Percentiles rank a stretch among this genome's conserved stretches.
Evolutionary conservation across 192 early-diverging fungal genomes (phyloP).

Genomic region (Backusella australiensis): DNA sequence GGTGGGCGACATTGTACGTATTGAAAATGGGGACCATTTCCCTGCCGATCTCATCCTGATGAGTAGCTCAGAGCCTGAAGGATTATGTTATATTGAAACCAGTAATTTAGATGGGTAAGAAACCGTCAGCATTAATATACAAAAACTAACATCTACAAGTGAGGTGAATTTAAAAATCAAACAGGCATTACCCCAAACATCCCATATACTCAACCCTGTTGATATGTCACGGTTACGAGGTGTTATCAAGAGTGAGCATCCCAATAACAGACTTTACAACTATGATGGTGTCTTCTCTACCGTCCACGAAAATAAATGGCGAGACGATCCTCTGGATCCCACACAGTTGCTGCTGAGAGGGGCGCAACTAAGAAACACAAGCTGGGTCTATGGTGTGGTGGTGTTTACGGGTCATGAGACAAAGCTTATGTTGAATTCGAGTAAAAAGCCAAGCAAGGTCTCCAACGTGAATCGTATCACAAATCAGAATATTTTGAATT

Average conservation of each 20-base stretch:
- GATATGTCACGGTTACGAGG: constrained; percentile 64
- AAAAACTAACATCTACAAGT: constrained; percentile 32
- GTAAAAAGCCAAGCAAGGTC: constrained; percentile 86
- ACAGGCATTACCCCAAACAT: constrained; percentile 87
- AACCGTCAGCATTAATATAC: neutral
- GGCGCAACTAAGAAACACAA: constrained; percentile 90
- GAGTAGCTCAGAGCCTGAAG: constrained; percentile 93
- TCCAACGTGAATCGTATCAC: constrained; percentile 89
- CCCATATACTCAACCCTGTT: constrained; percentile 64
- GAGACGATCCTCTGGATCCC: constrained; percentile 85
- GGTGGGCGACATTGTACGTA: constrained; percentile 91
- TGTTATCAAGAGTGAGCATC: constrained; percentile 86
- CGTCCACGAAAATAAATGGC: constrained; percentile 42
- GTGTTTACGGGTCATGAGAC: constrained; percentile 98
- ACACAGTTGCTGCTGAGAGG: constrained; percentile 93
- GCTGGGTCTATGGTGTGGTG: constrained; percentile 92
- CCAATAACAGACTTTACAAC: constrained; percentile 96
- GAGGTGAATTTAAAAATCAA: constrained; percentile 98
- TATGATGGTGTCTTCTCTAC: constrained; percentile 80
- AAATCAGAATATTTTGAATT: constrained; percentile 90
- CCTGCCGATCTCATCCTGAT: constrained; percentile 91
- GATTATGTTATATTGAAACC: constrained; percentile 97
- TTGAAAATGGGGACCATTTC: constrained; percentile 86
- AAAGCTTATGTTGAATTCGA: constrained; percentile 94
- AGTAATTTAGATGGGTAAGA: constrained; percentile 91